Base-by-base conservation (phyloP, 176 grass and related monocot genomes). In the Saccharum officinarum region DNA sequence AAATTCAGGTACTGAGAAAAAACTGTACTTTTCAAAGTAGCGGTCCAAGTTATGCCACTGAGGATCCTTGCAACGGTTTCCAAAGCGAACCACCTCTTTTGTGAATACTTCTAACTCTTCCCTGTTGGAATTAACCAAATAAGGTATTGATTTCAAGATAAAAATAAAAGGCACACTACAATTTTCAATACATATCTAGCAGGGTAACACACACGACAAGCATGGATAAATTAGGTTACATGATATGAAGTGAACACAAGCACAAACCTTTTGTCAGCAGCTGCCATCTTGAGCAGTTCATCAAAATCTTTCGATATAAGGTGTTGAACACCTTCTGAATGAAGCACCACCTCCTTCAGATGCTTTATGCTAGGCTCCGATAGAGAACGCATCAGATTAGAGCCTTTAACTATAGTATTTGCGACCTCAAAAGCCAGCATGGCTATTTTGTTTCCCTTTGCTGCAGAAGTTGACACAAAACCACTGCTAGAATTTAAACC, bases 1-100 rank as follows among this genome's bases (percentile, higher is more conserved):
- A 86, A 75, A 75, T 84, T 52, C 47, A 75, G 41, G 22, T 30
- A 33, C 25, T 42, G 14, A 63, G 50, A 34, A 79, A 73, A 37
- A 78, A 46, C 55, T 73, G 82, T 82, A 99, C 97, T 94, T 99
- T 73, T 99, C 92, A 86, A 99, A 94, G 87, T 92, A 99, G 55
- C 97, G 97, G 45, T 97, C 92, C 83, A 99, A 91, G 49, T 92
- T 91, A 90, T 99, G 97, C 97, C 97, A 99, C 73, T 97, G 97
- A 84, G 92, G 94, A 94, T 97, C 92, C 87, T 97, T 99, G 92
- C 97, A 99, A 74, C 73, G 94, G 89, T 99, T 99, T 83, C 97
- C 97, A 91, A 97, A 99, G 70, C 97, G 91, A 64, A 97, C 73
- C 83, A 99, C 86, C 79, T 99, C 97, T 86, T 90, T 99, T 36